Evolutionary conservation across 306 rosid genomes (phyloP).

Genomic region (Lablab purpureus): DNA sequence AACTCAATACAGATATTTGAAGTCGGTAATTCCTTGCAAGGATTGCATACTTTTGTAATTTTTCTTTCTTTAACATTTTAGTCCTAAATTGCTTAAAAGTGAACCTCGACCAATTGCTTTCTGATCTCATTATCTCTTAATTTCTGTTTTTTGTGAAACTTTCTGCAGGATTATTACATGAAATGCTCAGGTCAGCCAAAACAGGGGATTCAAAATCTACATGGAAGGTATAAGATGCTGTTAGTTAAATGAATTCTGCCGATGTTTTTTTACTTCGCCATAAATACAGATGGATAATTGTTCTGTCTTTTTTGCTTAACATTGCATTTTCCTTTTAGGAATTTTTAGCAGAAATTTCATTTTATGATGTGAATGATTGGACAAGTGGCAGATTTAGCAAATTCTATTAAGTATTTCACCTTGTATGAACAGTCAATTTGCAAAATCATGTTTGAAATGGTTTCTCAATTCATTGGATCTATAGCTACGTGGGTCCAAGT

Average conservation of each 20-base stretch:
- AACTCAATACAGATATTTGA: slow-evolving; percentile 30
- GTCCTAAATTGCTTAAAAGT: slow-evolving; percentile 16
- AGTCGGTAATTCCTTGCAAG: slow-evolving; percentile 35
- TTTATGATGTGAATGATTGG: slow-evolving; percentile 37
- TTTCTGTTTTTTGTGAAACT: slow-evolving; percentile 35
- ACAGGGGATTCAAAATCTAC: slow-evolving; percentile 95
- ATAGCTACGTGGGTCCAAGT: slow-evolving; percentile 12
- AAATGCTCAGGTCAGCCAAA: slow-evolving; percentile 93
- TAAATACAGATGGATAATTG: slow-evolving; percentile 1
- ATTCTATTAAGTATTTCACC: background rate
- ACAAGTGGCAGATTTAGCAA: slow-evolving; percentile 1
- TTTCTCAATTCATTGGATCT: slow-evolving; percentile 24
- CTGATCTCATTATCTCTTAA: slow-evolving; percentile 26
- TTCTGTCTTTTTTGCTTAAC: slow-evolving; percentile 35
- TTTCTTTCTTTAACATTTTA: slow-evolving; percentile 35
- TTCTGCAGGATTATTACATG: slow-evolving; percentile 81
- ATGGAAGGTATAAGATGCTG: slow-evolving; percentile 83
- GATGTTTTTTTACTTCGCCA: background rate
- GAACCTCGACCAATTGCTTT: slow-evolving; percentile 30
- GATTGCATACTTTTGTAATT: slow-evolving; percentile 2
- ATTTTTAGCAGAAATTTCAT: slow-evolving; percentile 4
- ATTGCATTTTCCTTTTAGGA: slow-evolving; percentile 40
- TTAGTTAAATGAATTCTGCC: slow-evolving; percentile 32
- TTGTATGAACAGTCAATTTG: background rate
- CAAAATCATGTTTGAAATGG: slow-evolving; percentile 10